Evolutionary conservation across 805 yeast species (phyloP), one percentile per base, ranked within the genome.

Genomic region (Saccharomycopsis sp.): DNA sequence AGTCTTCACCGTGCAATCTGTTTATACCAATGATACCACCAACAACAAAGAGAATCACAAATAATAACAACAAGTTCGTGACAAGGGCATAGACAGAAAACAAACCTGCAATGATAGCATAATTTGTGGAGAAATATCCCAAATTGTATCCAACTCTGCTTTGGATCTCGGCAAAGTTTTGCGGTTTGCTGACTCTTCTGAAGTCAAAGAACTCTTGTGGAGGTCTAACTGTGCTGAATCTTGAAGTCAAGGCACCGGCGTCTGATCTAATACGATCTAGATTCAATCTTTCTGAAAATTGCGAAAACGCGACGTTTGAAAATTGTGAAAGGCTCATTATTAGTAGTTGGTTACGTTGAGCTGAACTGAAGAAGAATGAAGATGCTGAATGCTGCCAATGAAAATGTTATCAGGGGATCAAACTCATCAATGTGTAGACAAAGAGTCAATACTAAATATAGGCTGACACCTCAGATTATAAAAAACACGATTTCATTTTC

Each of bases 151-250:
- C 74, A 48, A 92, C 89, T 71, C 99, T 83, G 65, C 88, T 82
- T 74, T 94, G 99, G 54, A 88, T 76, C 64, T 94, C 99, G 53
- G 87, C 84, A 70, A 91, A 87, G 71, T 90, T 91, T 56, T 81
- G 83, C 20, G 99, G 99, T 70, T 90, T 91, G 41, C 96, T 87
- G 61, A 94, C 71, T 70, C 96, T 85, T 72, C 91, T 87, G 68
- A 88, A 73, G 70, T 94, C 97, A 68, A 94, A 89, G 70, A 94
- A 94, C 70, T 94, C 99, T 71, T 87, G 94, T 48, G 95, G 91
- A 41, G 97, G 89, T 68, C 88, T 85, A 61, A 94, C 71, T 66
- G 87, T 81, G 52, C 94, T 73, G 61, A 91, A 75, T 62, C 84
- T 81, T 44, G 78, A 67, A 68, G 86, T 89, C 53, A 92, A 64